These are phyloP conservation scores for Lagerstroemia speciosa DNA, from an alignment of 345 rosid species.

Conservation along the genomic window DNA sequence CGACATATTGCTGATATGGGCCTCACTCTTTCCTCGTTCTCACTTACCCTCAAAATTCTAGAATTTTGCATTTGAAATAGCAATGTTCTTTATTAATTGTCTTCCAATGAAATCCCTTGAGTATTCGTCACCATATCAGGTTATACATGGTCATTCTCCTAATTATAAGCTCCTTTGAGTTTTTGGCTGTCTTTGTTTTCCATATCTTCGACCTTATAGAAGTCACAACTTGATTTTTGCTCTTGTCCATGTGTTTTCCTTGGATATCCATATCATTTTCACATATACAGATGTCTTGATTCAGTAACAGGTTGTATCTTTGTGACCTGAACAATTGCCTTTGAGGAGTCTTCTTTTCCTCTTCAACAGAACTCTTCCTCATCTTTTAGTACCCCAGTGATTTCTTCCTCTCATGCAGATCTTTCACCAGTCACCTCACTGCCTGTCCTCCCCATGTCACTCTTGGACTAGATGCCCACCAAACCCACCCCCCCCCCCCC, in stretches of 20 bases:
- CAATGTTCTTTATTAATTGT: not conserved
- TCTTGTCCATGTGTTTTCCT: not conserved
- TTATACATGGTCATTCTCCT: not conserved
- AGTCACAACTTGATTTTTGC: not conserved
- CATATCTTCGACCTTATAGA: not conserved
- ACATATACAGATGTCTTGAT: not conserved
- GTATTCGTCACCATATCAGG: not conserved
- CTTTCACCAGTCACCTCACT: too few relatives aligned
- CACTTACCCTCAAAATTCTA: too few relatives aligned
- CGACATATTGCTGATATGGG: too few relatives aligned
- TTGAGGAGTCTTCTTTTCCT: too few relatives aligned
- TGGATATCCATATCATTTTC: not conserved
- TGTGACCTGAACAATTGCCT: not conserved
- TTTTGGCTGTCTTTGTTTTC: constrained; percentile 5
- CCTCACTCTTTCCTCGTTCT: too few relatives aligned
- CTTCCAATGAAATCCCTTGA: not conserved
- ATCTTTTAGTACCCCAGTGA: not conserved
- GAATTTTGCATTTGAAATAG: not conserved
- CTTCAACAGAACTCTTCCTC: not conserved
- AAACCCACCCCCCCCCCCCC: too few relatives aligned
- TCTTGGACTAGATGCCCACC: too few relatives aligned
- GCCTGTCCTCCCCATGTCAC: too few relatives aligned
- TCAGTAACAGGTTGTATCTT: not conserved
- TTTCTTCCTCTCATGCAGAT: not conserved
- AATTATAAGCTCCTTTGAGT: not conserved